Conservation (phyloP, 441 rosid species). For the Jatropha podagrica region DNA sequence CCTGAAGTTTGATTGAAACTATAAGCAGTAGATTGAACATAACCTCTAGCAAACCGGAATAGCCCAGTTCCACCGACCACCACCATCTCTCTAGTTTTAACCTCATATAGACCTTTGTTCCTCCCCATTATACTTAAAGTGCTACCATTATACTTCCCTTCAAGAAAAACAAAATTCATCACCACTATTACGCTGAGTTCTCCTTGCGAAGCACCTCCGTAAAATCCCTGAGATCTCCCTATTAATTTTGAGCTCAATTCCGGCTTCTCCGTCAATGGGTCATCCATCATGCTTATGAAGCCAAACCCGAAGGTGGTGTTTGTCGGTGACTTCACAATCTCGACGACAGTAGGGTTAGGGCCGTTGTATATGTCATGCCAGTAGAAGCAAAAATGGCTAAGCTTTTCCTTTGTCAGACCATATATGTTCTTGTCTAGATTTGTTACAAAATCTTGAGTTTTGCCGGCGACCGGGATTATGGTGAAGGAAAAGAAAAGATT, state of each 20-base stretch:
- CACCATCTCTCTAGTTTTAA: conserved; percentile 53
- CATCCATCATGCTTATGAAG: conserved; percentile 43
- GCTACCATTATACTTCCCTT: conserved; percentile 63
- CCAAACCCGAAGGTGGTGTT: conserved; percentile 29
- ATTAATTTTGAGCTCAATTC: conserved; percentile 42
- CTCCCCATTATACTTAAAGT: conserved; percentile 55
- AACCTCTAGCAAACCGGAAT: conserved; percentile 63
- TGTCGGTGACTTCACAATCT: conserved; percentile 20
- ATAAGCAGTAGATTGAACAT: conserved; percentile 48
- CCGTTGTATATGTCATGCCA: conserved; percentile 39
- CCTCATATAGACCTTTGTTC: conserved; percentile 39
- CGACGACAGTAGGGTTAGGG: conserved; percentile 23
- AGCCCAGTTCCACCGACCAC: conserved; percentile 70
- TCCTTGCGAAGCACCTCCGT: conserved; percentile 36
- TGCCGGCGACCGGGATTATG: conserved; percentile 13
- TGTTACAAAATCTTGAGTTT: conserved; percentile 26
- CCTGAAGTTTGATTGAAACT: conserved; percentile 30
- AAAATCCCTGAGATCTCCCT: conserved; percentile 55
- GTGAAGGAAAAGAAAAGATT: conserved; percentile 21
- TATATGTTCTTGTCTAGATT: conserved; percentile 34
- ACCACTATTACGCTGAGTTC: conserved; percentile 48
- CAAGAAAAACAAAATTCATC: conserved; percentile 52
- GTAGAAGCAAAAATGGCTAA: conserved; percentile 25
- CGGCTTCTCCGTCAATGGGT: conserved; percentile 48
- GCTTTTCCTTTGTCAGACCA: conserved; percentile 32